Conservation (phyloP, 1,284 basidiomycete genomes). For the Cryptococcus neoformans region DNA sequence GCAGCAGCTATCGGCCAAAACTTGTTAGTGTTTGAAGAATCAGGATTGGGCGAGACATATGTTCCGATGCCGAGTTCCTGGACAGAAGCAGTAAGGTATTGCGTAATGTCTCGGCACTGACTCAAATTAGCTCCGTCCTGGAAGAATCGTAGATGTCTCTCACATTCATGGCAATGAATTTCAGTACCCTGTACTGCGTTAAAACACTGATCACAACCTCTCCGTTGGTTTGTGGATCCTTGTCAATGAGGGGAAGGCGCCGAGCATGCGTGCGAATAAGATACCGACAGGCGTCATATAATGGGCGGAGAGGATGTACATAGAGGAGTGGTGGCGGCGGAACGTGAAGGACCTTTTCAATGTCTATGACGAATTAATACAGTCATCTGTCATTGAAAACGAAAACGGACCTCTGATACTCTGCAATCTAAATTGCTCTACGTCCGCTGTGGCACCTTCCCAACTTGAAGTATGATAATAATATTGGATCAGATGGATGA, state of each 20-base stretch:
- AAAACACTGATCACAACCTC: conserved; percentile 95
- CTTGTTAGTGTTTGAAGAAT: conserved; percentile 54
- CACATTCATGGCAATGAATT: conserved; percentile 98
- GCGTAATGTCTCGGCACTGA: conserved; percentile 47
- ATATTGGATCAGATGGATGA: conserved; percentile 95
- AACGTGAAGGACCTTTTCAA: conserved; percentile 89
- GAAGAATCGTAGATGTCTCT: neutral
- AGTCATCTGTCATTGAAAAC: neutral
- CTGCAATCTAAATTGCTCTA: conserved; percentile 91
- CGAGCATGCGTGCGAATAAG: conserved; percentile 96
- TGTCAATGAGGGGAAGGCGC: conserved; percentile 87
- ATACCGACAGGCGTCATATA: conserved; percentile 86
- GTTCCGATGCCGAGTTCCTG: conserved; percentile 90
- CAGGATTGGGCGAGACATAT: conserved; percentile 59
- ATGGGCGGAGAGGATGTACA: conserved; percentile 81
- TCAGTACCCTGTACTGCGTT: conserved; percentile 96
- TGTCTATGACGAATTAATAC: conserved; percentile 58
- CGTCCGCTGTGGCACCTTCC: conserved; percentile 83
- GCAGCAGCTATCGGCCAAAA: conserved; percentile 92
- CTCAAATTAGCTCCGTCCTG: neutral
- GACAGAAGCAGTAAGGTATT: conserved; percentile 56
- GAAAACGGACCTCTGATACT: conserved; percentile 68
- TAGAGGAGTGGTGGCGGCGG: conserved; percentile 86
- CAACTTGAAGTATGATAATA: conserved; percentile 84
- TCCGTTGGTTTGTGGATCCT: conserved; percentile 88